These are phyloP conservation scores for Apiotrichum mycotoxinovorans DNA, from an alignment of 1,284 basidiomycete genomes.

Conservation along the genomic window DNA sequence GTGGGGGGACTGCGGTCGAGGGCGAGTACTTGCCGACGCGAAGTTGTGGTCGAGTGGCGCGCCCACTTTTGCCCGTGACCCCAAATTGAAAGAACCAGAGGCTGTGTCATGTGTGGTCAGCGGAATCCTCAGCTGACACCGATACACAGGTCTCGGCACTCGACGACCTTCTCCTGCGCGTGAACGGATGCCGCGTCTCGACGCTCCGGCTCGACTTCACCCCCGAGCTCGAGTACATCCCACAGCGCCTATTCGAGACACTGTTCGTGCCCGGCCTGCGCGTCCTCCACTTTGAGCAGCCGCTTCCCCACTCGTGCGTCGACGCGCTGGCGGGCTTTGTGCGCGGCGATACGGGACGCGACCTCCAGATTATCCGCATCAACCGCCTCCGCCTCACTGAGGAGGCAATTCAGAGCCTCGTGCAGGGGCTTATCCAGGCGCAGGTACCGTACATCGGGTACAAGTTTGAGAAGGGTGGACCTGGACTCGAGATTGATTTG, in stretches of 20 bases:
- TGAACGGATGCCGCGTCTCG: not conserved
- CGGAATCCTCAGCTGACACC: not conserved
- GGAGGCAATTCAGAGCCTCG: not conserved
- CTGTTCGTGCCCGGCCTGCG: slow-evolving; percentile 1
- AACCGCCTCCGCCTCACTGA: slow-evolving; percentile 2
- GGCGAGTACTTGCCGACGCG: no score
- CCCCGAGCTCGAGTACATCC: not conserved
- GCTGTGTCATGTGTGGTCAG: no score
- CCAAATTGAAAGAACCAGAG: no score
- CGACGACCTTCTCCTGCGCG: slow-evolving; percentile 3
- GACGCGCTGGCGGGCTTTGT: not conserved
- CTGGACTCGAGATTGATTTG: not conserved
- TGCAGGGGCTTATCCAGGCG: not conserved
- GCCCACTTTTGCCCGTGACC: no score
- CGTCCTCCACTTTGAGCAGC: not conserved
- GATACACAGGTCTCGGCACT: not conserved
- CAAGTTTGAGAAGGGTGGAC: not conserved
- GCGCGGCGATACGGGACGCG: not conserved
- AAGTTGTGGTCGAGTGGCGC: no score
- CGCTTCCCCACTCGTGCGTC: not conserved
- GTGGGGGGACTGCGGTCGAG: not conserved
- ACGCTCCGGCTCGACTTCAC: not conserved
- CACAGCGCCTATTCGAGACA: not conserved
- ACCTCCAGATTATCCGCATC: not conserved
- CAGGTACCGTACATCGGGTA: slow-evolving; percentile 2